Percentiles rank a stretch among this genome's conserved stretches.
These are phyloP conservation scores for Anisogramma anomala DNA, from an alignment of 2,329 filamentous ascomycete genomes.

Conservation along the genomic window DNA sequence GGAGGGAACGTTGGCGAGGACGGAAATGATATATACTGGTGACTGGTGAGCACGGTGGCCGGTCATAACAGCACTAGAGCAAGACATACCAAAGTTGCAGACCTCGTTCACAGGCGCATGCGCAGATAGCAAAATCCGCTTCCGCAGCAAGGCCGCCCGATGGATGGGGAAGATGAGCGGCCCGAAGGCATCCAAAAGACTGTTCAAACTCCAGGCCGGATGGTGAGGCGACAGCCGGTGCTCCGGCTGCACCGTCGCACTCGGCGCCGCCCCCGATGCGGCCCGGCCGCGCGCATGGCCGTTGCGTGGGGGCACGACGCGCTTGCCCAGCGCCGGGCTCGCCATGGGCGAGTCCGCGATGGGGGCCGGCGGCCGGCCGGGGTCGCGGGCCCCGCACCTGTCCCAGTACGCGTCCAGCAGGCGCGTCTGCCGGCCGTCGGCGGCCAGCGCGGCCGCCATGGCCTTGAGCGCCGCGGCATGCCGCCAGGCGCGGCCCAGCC, in stretches of 20 bases:
- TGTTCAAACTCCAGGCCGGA: constrained; percentile 71
- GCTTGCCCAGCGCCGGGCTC: constrained; percentile 35
- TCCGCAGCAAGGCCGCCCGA: constrained; percentile 72
- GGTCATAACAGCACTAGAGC: neutral
- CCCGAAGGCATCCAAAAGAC: constrained; percentile 72
- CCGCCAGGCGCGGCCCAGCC: constrained; percentile 78
- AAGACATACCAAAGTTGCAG: constrained; percentile 71
- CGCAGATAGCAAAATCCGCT: constrained; percentile 77
- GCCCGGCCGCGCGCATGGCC: constrained; percentile 46
- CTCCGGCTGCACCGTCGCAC: constrained; percentile 45
- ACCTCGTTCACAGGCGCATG: constrained; percentile 73
- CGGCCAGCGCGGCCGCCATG: constrained; percentile 59
- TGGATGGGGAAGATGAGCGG: constrained; percentile 87
- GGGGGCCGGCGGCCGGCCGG: constrained; percentile 22
- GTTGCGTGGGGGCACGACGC: constrained; percentile 24
- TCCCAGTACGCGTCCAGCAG: constrained; percentile 75
- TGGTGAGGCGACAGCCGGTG: constrained; percentile 67
- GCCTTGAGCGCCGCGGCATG: constrained; percentile 67
- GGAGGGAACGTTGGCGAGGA: constrained; percentile 77
- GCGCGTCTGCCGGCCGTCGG: constrained; percentile 49
- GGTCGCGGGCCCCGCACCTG: constrained; percentile 37
- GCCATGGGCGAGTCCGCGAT: constrained; percentile 38
- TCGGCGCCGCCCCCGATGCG: constrained; percentile 49
- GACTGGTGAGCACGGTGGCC: constrained; percentile 16
- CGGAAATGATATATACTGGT: constrained; percentile 81